These are phyloP conservation scores for Trematosphaeria pertusa DNA, from an alignment of 2,329 filamentous ascomycete genomes.

Conservation along the genomic window DNA sequence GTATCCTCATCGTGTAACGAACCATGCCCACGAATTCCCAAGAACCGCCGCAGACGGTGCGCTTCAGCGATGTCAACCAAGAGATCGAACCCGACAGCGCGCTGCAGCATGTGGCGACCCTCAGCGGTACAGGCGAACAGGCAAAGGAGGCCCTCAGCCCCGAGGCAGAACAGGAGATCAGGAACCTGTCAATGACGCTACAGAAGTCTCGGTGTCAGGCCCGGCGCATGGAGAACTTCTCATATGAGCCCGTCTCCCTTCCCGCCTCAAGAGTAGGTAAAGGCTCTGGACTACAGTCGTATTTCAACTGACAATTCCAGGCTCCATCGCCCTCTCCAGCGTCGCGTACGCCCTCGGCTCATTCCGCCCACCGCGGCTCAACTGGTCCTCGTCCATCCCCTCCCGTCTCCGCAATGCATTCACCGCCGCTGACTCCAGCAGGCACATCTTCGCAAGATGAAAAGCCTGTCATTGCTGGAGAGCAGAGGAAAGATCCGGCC, in stretches of 20 bases:
- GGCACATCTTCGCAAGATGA: conserved; percentile 70
- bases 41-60: conserved; percentile 43
- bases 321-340: conserved; percentile 56
- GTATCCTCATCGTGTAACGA: conserved; percentile 6
- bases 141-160: conserved; percentile 43
- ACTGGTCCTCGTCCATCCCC: conserved; percentile 73
- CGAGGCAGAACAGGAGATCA: conserved; percentile 68
- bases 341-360: conserved; percentile 56
- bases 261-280: conserved; percentile 79
- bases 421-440: conserved; percentile 87
- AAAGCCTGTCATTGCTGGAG: conserved; percentile 42
- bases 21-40: conserved; percentile 36
- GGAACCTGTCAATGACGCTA: conserved; percentile 73
- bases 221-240: conserved; percentile 81
- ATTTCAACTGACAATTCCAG: conserved; percentile 34
- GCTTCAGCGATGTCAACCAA: conserved; percentile 49
- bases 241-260: conserved; percentile 89
- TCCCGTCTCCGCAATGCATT: conserved; percentile 75
- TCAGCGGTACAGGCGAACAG: conserved; percentile 30
- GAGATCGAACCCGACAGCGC: conserved; percentile 47
- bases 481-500: conserved; percentile 50
- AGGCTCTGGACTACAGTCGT: conserved; percentile 1
- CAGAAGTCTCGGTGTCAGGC: conserved; percentile 81
- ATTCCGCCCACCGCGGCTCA: conserved; percentile 60
- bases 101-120: conserved; percentile 40